Conservation (phyloP, 2,329 filamentous ascomycete genomes). For the Epichloe amarillans region DNA sequence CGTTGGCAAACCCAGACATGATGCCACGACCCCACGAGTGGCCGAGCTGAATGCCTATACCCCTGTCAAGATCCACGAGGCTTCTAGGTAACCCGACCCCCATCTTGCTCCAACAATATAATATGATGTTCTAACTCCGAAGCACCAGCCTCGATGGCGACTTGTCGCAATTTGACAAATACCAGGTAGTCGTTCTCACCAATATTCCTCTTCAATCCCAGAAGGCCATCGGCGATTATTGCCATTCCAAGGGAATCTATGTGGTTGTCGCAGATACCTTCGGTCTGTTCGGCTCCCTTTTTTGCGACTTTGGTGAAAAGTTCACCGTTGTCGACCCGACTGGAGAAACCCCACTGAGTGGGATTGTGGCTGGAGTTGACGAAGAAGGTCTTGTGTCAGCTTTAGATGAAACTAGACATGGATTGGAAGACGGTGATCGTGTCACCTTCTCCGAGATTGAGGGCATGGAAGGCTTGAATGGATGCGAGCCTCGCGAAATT, state of each 20-base stretch:
- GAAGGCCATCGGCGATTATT: constrained; percentile 77
- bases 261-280: constrained; percentile 80
- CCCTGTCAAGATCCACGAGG: constrained; percentile 66
- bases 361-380: constrained; percentile 82
- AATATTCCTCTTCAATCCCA: constrained; percentile 71
- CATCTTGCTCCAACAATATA: constrained; percentile 3
- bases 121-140: not conserved
- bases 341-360: constrained; percentile 74
- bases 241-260: constrained; percentile 86
- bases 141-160: constrained; percentile 57
- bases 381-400: constrained; percentile 85
- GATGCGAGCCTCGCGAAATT: constrained; percentile 72
- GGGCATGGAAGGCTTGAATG: constrained; percentile 83
- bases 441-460: constrained; percentile 89
- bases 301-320: constrained; percentile 92
- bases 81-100: constrained; percentile 30
- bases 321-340: constrained; percentile 85
- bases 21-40: constrained; percentile 75
- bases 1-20: constrained; percentile 81
- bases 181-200: constrained; percentile 86
- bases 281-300: constrained; percentile 93
- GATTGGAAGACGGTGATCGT: constrained; percentile 89
- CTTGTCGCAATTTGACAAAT: constrained; percentile 72
- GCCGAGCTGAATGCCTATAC: constrained; percentile 95
- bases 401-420: constrained; percentile 87